A percentile compares a stretch with the other conserved stretches of the same genome.
These are phyloP conservation scores for Cryphonectria nitschkei DNA, from an alignment of 2,329 filamentous ascomycete genomes.

Conservation along the genomic window DNA sequence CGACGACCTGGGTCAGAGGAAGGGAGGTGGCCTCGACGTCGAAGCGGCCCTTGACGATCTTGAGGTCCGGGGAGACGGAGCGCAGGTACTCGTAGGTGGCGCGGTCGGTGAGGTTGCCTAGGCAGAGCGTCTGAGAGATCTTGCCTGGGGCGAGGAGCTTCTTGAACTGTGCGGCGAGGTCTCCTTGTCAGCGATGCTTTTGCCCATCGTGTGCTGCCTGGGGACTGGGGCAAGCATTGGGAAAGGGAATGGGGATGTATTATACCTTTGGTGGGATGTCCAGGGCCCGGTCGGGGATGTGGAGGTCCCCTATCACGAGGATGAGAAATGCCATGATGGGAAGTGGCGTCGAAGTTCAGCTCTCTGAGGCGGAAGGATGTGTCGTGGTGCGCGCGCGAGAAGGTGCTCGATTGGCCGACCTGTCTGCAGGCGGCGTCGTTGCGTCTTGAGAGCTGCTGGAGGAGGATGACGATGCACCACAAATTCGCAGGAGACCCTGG, in stretches of 20 bases:
- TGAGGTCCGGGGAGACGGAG: conserved; percentile 71
- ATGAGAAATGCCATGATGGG: conserved; percentile 83
- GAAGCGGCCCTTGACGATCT: conserved; percentile 69
- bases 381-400: background rate
- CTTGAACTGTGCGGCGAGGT: conserved; percentile 61
- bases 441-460: background rate
- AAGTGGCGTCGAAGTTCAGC: background rate
- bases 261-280: conserved; percentile 87
- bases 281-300: conserved; percentile 89
- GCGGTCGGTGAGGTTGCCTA: conserved; percentile 80
- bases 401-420: background rate
- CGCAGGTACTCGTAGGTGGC: conserved; percentile 81
- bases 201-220: too few relatives aligned
- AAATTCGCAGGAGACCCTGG: conserved; percentile 9
- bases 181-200: background rate
- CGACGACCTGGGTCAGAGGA: conserved; percentile 67
- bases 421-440: background rate
- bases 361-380: background rate
- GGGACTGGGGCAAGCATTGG: background rate
- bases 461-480: conserved; percentile 3
- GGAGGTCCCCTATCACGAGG: conserved; percentile 88
- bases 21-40: conserved; percentile 69
- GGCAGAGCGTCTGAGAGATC: conserved; percentile 79
- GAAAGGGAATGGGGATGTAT: conserved; percentile 31
- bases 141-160: conserved; percentile 83